phyloP scores from a whole-genome alignment of 2,329 filamentous ascomycete species.

The Neopestalotiopsis sp. region DNA sequence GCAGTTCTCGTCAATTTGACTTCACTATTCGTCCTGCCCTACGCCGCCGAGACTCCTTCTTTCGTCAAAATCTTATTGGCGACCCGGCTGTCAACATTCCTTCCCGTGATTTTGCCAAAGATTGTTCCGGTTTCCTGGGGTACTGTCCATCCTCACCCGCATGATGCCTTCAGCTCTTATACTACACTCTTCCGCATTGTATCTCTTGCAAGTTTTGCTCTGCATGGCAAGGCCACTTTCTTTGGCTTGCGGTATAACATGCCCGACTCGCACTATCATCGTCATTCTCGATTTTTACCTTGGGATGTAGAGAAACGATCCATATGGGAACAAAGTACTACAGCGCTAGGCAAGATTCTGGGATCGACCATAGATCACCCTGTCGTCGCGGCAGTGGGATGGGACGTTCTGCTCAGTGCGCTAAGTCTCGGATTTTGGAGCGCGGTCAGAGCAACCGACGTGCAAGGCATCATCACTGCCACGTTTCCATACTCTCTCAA shows the following conservation, averaged over 20 bases:
- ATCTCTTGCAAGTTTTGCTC: slow-evolving; percentile 46
- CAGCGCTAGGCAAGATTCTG: slow-evolving; percentile 50
- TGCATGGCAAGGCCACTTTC: slow-evolving; percentile 52
- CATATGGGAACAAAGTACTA: slow-evolving; percentile 51
- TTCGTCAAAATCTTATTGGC: slow-evolving; percentile 42
- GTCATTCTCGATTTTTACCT: slow-evolving; percentile 51
- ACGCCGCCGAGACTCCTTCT: slow-evolving; percentile 44
- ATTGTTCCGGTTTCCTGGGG: slow-evolving; percentile 58
- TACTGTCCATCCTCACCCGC: slow-evolving; percentile 45
- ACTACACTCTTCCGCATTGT: slow-evolving; percentile 53
- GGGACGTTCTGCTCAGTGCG: slow-evolving; percentile 63
- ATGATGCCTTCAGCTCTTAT: slow-evolving; percentile 46
- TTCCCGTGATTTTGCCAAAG: slow-evolving; percentile 52
- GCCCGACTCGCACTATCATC: slow-evolving; percentile 53
- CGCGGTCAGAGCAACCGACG: slow-evolving; percentile 57
- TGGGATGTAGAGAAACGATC: slow-evolving; percentile 51
- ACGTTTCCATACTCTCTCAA: slow-evolving; percentile 38
- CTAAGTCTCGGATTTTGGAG: slow-evolving; percentile 63
- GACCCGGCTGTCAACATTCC: slow-evolving; percentile 46
- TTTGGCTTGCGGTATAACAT: slow-evolving; percentile 51
- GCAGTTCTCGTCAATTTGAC: slow-evolving; percentile 42
- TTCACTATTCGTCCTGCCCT: slow-evolving; percentile 45
- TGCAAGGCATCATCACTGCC: slow-evolving; percentile 52
- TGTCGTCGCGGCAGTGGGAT: slow-evolving; percentile 59
- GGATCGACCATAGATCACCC: slow-evolving; percentile 62